Evolutionary conservation across 177 flowering plant genomes (phyloP).

Genomic region (Tripterygium wilfordii): DNA sequence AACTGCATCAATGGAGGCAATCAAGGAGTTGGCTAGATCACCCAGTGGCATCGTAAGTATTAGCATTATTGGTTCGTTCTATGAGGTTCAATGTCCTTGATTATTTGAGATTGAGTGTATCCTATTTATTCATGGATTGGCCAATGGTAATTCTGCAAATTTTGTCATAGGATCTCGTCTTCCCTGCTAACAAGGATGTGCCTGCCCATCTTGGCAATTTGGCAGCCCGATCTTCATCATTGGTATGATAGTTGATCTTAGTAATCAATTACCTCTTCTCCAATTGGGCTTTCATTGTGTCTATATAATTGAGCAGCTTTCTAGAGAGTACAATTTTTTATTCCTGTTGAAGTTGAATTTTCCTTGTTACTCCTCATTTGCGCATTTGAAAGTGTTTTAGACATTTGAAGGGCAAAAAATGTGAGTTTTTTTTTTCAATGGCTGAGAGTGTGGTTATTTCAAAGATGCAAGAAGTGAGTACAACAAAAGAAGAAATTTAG

Average conservation of each 20-base stretch:
- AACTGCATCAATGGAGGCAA: slow-evolving; percentile 67
- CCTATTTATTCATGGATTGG: not conserved
- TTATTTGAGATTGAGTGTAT: not conserved
- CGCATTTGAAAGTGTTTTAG: no score
- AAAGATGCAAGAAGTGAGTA: no score
- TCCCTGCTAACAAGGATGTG: slow-evolving; percentile 45
- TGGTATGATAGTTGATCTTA: slow-evolving; percentile 47
- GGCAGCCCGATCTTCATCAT: slow-evolving; percentile 57
- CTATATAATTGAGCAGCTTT: no score
- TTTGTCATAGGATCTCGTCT: slow-evolving; percentile 56
- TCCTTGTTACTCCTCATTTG: no score
- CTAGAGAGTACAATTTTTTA: no score
- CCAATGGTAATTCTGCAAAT: slow-evolving; percentile 1
- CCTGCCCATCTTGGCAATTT: slow-evolving; percentile 53
- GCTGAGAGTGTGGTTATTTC: no score
- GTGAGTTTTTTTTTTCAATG: no score
- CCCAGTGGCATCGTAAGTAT: slow-evolving; percentile 63
- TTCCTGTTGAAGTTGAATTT: no score
- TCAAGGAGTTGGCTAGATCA: slow-evolving; percentile 49
- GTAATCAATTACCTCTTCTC: no score
- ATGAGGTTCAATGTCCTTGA: not conserved
- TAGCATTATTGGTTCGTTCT: slow-evolving; percentile 2
- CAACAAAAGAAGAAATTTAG: no score
- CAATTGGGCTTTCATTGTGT: no score
- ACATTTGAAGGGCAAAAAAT: no score